Percentiles rank a stretch among this genome's conserved stretches.
Evolutionary conservation across 257 asterid species (phyloP).

Genomic region (Paulownia fortunei): DNA sequence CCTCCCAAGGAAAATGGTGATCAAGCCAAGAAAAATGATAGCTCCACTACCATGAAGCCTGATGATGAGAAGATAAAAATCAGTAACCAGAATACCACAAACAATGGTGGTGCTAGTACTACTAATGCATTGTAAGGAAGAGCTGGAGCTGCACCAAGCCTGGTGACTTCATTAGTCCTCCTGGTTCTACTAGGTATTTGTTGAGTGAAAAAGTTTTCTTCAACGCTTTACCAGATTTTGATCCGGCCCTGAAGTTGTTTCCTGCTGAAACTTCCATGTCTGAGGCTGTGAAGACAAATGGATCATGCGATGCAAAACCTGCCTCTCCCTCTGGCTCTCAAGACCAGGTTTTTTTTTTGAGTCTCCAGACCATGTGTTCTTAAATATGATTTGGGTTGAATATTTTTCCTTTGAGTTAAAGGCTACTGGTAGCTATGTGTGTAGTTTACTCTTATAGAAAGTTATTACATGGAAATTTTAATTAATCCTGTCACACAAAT

Average conservation of each 20-base stretch:
- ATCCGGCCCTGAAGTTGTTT: constrained; percentile 32
- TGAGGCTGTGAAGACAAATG: constrained; percentile 22
- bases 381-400: too few species aligned
- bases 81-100: not conserved
- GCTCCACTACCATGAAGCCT: not conserved
- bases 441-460: too few species aligned
- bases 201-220: constrained; percentile 55
- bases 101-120: too few species aligned
- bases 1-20: constrained; percentile 25
- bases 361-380: not conserved
- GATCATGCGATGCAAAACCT: constrained; percentile 26
- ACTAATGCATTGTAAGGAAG: constrained; percentile 26
- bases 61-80: not conserved
- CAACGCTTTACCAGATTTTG: constrained; percentile 46
- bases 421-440: too few species aligned
- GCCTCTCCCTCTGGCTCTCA: constrained; percentile 34
- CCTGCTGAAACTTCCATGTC: constrained; percentile 21
- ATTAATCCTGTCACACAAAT: too few species aligned
- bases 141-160: constrained; percentile 67
- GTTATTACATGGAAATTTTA: too few species aligned
- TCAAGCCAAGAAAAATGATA: constrained; percentile 23
- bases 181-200: constrained; percentile 71
- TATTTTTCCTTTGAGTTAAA: too few species aligned
- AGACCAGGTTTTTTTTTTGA: constrained; percentile 50
- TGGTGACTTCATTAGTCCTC: constrained; percentile 69